These are phyloP conservation scores for Ampelomyces quisqualis DNA, from an alignment of 2,329 filamentous ascomycete species.

Conservation along the genomic window DNA sequence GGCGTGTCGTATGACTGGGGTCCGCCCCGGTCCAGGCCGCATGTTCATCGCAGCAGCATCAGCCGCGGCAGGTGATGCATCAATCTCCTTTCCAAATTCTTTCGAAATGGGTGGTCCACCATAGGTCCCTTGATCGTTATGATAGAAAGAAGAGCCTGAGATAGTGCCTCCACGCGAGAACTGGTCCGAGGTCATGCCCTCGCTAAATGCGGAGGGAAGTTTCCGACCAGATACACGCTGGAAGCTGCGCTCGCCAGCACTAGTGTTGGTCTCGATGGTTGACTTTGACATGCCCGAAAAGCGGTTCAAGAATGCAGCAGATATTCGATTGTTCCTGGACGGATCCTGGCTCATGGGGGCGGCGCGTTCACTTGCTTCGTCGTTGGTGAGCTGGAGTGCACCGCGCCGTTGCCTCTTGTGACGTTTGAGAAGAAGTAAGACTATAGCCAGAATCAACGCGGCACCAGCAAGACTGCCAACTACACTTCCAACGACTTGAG, in stretches of 20 bases:
- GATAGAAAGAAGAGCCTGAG: constrained; percentile 48
- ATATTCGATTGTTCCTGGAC: constrained; percentile 43
- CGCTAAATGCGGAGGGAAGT: constrained; percentile 51
- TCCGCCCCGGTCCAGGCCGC: constrained; percentile 62
- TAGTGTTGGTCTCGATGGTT: constrained; percentile 41
- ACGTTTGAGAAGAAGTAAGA: constrained; percentile 56
- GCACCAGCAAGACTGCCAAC: constrained; percentile 62
- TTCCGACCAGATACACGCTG: constrained; percentile 52
- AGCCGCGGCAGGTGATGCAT: constrained; percentile 20
- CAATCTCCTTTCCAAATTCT: constrained; percentile 31
- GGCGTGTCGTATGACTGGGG: constrained; percentile 58
- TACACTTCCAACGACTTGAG: constrained; percentile 62
- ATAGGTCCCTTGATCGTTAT: constrained; percentile 48
- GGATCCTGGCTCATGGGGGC: constrained; percentile 44
- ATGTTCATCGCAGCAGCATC: constrained; percentile 29
- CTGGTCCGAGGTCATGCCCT: constrained; percentile 48
- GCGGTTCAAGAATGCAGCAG: constrained; percentile 42
- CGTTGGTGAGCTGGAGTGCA: constrained; percentile 34
- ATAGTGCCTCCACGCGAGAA: constrained; percentile 34
- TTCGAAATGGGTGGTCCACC: constrained; percentile 31
- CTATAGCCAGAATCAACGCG: constrained; percentile 52
- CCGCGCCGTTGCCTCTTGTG: constrained; percentile 47
- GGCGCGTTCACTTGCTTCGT: constrained; percentile 26
- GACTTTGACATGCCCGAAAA: constrained; percentile 44
- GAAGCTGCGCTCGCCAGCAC: constrained; percentile 47